Evolutionary conservation across 2,329 filamentous ascomycete species (phyloP).

Genomic region (Aspergillus thermomutatus): DNA sequence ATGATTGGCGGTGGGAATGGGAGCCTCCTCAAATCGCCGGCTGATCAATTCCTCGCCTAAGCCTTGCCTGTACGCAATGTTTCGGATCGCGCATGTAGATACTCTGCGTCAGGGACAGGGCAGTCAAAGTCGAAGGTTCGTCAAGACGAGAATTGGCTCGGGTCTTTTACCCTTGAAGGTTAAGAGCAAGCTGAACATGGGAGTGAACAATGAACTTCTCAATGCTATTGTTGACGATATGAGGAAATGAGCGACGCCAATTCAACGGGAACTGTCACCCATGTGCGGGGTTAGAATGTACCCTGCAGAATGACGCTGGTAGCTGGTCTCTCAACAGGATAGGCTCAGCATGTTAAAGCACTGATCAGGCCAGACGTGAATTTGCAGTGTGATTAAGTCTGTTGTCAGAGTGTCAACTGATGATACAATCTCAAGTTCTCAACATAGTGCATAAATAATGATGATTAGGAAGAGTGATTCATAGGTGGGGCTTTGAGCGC

Average conservation of each 20-base stretch:
- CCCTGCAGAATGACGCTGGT: slow-evolving; percentile 4
- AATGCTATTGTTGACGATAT: slow-evolving; percentile 4
- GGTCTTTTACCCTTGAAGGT: background rate
- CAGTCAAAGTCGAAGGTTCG: background rate
- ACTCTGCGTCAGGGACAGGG: background rate
- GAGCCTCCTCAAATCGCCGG: background rate
- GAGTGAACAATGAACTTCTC: background rate
- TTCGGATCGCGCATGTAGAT: background rate
- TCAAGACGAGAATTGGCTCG: background rate
- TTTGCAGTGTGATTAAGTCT: background rate
- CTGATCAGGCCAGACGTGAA: background rate
- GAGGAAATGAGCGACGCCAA: slow-evolving; percentile 10
- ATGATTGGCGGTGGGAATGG: background rate
- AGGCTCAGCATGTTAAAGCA: background rate
- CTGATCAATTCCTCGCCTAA: background rate
- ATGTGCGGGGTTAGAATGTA: slow-evolving; percentile 14
- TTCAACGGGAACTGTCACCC: slow-evolving; percentile 13
- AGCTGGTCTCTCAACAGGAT: background rate
- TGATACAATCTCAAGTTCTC: background rate
- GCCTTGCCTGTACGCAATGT: background rate
- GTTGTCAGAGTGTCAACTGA: background rate
- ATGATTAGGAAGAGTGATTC: background rate
- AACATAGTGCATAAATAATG: background rate
- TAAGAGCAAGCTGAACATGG: background rate
- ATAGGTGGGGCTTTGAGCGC: background rate